These are phyloP conservation scores for Aspergillus kassunensis DNA, from an alignment of 495 filamentous ascomycete genomes.

Conservation along the genomic window DNA sequence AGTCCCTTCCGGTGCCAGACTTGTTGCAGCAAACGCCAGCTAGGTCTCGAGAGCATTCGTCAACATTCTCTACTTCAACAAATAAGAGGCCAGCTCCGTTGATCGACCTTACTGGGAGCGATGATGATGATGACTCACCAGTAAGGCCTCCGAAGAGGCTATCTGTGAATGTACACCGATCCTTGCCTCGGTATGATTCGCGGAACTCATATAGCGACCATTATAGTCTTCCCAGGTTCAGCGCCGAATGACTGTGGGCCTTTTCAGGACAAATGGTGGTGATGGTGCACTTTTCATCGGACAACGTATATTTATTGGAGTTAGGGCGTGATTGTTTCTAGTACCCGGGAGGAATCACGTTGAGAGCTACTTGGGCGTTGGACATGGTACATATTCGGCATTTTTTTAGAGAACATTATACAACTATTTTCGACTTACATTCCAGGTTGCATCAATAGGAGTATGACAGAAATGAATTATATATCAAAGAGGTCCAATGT, in stretches of 20 bases:
- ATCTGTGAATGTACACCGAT: slow-evolving; percentile 20
- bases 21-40: slow-evolving; percentile 48
- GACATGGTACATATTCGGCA: neutral
- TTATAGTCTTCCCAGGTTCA: slow-evolving; percentile 19
- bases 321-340: slow-evolving; percentile 16
- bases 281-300: slow-evolving; percentile 13
- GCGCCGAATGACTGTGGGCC: slow-evolving; percentile 14
- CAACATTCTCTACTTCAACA: slow-evolving; percentile 38
- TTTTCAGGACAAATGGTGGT: slow-evolving; percentile 4
- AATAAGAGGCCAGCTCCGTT: slow-evolving; percentile 65
- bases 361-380: neutral
- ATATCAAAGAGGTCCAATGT: no score
- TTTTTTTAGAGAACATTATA: neutral
- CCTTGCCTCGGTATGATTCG: slow-evolving; percentile 21
- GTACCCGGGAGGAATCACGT: slow-evolving; percentile 1
- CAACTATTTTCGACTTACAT: no score
- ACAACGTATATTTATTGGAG: slow-evolving; percentile 18
- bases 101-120: slow-evolving; percentile 76
- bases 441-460: no score
- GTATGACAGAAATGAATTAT: no score
- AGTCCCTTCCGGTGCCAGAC: slow-evolving; percentile 29
- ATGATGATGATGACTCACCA: slow-evolving; percentile 64
- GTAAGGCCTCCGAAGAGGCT: slow-evolving; percentile 53
- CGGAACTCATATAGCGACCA: slow-evolving; percentile 22
- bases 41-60: slow-evolving; percentile 53